Base-by-base conservation (phyloP, 768 basidiomycete genomes). In the Multifurca ochricompacta region DNA sequence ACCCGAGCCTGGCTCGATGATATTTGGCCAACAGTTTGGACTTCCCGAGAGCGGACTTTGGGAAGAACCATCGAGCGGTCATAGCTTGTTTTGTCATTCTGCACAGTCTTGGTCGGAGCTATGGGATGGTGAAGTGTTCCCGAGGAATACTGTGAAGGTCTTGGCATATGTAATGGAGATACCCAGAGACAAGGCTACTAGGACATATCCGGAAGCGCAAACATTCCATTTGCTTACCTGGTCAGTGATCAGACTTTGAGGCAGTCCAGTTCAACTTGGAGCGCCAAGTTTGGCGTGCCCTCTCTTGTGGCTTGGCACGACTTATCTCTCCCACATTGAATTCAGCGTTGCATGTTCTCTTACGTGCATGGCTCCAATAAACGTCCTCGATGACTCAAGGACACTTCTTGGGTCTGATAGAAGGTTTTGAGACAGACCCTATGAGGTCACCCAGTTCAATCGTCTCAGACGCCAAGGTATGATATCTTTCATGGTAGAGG, bases 21-120 rank as follows among this genome's bases (percentile, higher is more conserved):
- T 78, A 35, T 74, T 77, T 53, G 77, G 79, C 11, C 52, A 59
- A 23, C 76, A 78, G 53, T 60, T 54, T 27, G 73, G 65, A 3
- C 57, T 56, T 14, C 60, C 64, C 10, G 65, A 70, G 53, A 71
- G 69, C 50, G 74, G 73, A 21, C 13, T 6, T 44, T 9, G 14
- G 21, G 27, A 47, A 43, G 40, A n/a, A 1, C 14, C 25, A 32
- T 6, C n/a, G 32, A 23, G 66, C 68, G 28, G 13, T 32, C 31
- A 19, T 11, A 30, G 2, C 1, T 16, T 54, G 47, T 63, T 49
- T 35, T 58, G 62, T 36, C 56, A 60, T 21, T 55, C 42, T 31
- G 51, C 56, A 1, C 53, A 51, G 32, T 61, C 48, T 11, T 64
- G 64, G 62, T 6, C 37, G 7, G 19, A 51, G 28, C 21, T 64